Evolutionary conservation across 1,284 basidiomycete genomes (phyloP), one percentile per base, ranked within the genome.

Genomic region (Ustilago crameri): DNA sequence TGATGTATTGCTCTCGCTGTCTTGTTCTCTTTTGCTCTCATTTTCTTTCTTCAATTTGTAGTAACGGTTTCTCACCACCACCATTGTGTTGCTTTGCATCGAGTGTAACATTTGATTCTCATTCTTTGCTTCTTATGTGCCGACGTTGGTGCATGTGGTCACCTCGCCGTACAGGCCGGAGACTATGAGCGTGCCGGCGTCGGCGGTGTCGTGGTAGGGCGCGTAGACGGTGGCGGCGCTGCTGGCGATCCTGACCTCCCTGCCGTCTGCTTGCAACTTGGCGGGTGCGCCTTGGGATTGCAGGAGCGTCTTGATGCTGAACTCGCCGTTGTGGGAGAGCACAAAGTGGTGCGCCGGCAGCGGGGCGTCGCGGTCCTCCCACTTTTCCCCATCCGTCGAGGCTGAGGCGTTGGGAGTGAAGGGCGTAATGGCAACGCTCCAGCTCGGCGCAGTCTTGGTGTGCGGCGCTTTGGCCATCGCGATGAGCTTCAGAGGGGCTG

Each of bases 401-500:
- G 15, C 38, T 20, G 30, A 2, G 35, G 30, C 7, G 7, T 37
- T 37, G 15, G 5, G 27, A 2, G 18, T 22, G 46, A 30, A 0
- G 26, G 55, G 47, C 4, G 64, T 43, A 30, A 65, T 54, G 38
- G 45, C 41, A 18, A 69, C 37, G n/a, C 26, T 27, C 65, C 70
- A 73, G 18, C 45, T 53, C 7, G 55, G 53, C 2, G 43, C 34
- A 3, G 63, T 49, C 12, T 35, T 18, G 9, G 20, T 26, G 20
- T 5, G 3, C 0, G 86, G 85, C 60, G 85, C 85, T 30, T 82
- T 85, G 3, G 87, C 86, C 8, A 90, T 82, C 5, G 71, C 73
- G 23, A 84, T 69, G 32, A 91, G 79, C 5, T 85, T 82, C 0
- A 87, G 86, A 74, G 90, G 88, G 74, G 89, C 85, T 0, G 90